phyloP scores from a whole-genome alignment of 2,329 filamentous ascomycete genomes.

The Alternaria sp. region DNA sequence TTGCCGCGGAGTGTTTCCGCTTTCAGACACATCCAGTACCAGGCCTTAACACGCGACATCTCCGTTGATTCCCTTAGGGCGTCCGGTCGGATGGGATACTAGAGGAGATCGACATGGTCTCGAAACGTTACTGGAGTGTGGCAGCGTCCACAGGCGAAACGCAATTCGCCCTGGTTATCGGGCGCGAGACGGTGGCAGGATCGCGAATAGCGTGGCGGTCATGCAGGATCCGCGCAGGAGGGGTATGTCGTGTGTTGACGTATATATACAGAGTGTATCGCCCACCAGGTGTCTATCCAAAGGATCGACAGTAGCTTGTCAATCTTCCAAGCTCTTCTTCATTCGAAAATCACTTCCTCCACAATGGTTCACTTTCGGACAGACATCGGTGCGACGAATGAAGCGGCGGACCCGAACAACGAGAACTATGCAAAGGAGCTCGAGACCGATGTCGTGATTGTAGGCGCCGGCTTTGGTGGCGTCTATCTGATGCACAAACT shows the following conservation, averaged over 20 bases:
- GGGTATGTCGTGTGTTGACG: slow-evolving; percentile 19
- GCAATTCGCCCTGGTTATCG: background rate
- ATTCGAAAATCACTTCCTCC: background rate
- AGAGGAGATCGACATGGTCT: background rate
- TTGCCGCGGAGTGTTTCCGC: slow-evolving; percentile 12
- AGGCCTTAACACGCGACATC: slow-evolving; percentile 6
- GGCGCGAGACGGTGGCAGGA: slow-evolving; percentile 2
- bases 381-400: slow-evolving; percentile 38
- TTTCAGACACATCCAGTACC: background rate
- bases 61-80: slow-evolving; percentile 3
- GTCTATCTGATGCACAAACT: slow-evolving; percentile 52
- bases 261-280: slow-evolving; percentile 22
- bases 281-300: background rate
- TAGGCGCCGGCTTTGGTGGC: slow-evolving; percentile 52
- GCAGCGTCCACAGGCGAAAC: slow-evolving; percentile 1
- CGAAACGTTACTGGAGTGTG: background rate
- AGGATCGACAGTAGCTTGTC: background rate
- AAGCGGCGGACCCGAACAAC: slow-evolving; percentile 23
- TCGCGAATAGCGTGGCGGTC: slow-evolving; percentile 15
- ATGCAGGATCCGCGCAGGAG: slow-evolving; percentile 12
- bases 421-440: slow-evolving; percentile 46
- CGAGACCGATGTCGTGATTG: slow-evolving; percentile 48
- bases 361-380: slow-evolving; percentile 43
- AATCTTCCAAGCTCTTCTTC: background rate
- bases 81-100: slow-evolving; percentile 21